A percentile compares a stretch with the other conserved stretches of the same genome.
Evolutionary conservation across 2,329 filamentous ascomycete genomes (phyloP).

Genomic region (Hymenoscyphus occultus): DNA sequence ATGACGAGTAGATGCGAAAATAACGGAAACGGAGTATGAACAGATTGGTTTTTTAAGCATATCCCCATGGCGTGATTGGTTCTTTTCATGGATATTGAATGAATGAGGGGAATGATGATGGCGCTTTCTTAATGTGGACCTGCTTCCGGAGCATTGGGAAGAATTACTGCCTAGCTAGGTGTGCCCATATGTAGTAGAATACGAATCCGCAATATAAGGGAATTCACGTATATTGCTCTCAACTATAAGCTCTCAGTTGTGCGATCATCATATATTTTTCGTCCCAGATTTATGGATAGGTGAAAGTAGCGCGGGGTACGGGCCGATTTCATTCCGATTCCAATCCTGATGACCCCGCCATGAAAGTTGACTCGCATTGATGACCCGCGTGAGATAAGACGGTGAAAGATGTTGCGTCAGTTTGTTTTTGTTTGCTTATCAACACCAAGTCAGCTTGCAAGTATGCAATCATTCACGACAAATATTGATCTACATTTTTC

Average conservation of each 20-base stretch:
- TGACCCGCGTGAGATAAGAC: neutral
- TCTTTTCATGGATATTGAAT: conserved; percentile 34
- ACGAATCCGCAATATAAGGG: conserved; percentile 3
- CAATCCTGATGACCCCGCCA: conserved; percentile 15
- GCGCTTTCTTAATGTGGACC: conserved; percentile 9
- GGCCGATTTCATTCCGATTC: neutral
- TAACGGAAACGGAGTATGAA: conserved; percentile 26
- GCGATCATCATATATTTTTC: neutral
- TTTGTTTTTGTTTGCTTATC: conserved; percentile 2
- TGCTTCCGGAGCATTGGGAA: conserved; percentile 7
- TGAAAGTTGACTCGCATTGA: neutral
- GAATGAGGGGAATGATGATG: conserved; percentile 12
- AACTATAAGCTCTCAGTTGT: neutral
- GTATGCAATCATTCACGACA: conserved; percentile 9
- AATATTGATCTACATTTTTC: conserved; percentile 1
- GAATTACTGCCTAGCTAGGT: neutral
- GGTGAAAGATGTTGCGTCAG: neutral
- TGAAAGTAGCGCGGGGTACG: conserved; percentile 27
- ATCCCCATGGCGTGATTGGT: conserved; percentile 33
- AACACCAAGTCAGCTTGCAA: neutral
- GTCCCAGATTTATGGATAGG: neutral
- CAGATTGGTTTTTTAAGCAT: conserved; percentile 31
- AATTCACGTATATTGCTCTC: conserved; percentile 7
- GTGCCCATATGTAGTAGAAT: conserved; percentile 1
- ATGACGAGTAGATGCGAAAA: conserved; percentile 52